phyloP scores from a whole-genome alignment of 306 rosid species.

The Pyrus bretschneideri region DNA sequence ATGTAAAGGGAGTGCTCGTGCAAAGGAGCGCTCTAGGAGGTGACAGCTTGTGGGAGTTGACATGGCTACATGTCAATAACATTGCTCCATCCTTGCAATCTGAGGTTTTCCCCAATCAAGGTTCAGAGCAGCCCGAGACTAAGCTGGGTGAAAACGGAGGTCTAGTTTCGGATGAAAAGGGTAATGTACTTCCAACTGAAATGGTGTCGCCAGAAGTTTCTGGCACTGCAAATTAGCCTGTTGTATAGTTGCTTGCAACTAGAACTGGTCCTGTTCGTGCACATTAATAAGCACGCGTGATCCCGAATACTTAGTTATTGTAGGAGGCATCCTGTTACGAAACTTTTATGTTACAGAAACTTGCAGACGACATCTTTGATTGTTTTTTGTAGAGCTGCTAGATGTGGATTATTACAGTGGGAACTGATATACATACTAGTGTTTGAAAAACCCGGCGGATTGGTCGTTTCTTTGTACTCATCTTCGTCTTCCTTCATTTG shows the following conservation, averaged over 20 bases:
- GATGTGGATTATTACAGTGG: slow-evolving; percentile 19
- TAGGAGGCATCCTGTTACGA: slow-evolving; percentile 28
- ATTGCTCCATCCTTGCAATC: slow-evolving; percentile 75
- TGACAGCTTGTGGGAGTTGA: slow-evolving; percentile 93
- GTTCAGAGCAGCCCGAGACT: slow-evolving; percentile 36
- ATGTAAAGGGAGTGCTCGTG: slow-evolving; percentile 58
- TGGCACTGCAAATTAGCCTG: slow-evolving; percentile 40
- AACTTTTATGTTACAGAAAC: slow-evolving; percentile 17
- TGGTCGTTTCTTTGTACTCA: slow-evolving; percentile 5
- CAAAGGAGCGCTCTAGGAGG: slow-evolving; percentile 88
- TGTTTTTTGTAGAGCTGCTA: slow-evolving; percentile 21
- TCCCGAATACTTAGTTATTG: slow-evolving; percentile 14
- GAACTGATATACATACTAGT: neutral
- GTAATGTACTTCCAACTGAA: slow-evolving; percentile 34
- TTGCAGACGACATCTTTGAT: slow-evolving; percentile 15
- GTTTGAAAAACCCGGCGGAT: slow-evolving; percentile 14
- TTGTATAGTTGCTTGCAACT: slow-evolving; percentile 17
- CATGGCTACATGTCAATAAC: slow-evolving; percentile 89
- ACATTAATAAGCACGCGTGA: slow-evolving; percentile 16
- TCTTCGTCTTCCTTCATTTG: neutral
- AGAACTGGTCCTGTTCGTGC: slow-evolving; percentile 18
- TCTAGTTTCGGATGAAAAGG: slow-evolving; percentile 35
- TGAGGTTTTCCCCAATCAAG: slow-evolving; percentile 84
- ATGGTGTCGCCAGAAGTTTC: slow-evolving; percentile 30
- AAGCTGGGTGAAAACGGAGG: slow-evolving; percentile 39